phyloP scores from a whole-genome alignment of 148 eudicot species.

The Camellia granthamiana region DNA sequence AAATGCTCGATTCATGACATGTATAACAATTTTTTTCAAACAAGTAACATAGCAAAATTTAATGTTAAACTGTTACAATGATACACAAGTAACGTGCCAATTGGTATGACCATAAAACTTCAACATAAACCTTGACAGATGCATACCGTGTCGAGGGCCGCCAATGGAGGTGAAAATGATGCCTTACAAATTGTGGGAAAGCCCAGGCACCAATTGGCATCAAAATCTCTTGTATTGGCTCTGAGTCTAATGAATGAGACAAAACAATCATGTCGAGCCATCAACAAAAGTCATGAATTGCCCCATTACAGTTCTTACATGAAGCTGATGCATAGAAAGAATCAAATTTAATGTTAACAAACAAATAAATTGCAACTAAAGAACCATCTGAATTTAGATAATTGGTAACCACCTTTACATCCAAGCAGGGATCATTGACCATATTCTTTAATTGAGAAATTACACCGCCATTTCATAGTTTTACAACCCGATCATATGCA shows the following conservation, averaged over 20 bases:
- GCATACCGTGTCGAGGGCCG: constrained; percentile 23
- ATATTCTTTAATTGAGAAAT: constrained; percentile 63
- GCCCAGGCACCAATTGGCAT: constrained; percentile 11
- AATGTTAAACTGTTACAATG: neutral
- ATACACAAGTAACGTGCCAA: constrained; percentile 4
- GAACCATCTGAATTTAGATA: constrained; percentile 1
- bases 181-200: constrained; percentile 9
- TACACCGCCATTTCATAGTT: constrained; percentile 64
- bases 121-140: constrained; percentile 4
- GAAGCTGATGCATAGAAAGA: constrained; percentile 53
- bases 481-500: constrained; percentile 49
- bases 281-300: constrained; percentile 52
- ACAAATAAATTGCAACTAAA: neutral
- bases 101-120: constrained; percentile 6
- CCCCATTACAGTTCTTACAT: constrained; percentile 55
- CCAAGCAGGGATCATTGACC: constrained; percentile 80
- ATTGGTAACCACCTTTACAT: constrained; percentile 63
- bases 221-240: constrained; percentile 12
- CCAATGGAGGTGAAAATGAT: constrained; percentile 8
- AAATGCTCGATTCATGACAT: neutral
- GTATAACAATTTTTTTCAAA: neutral
- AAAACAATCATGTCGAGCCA: constrained; percentile 31
- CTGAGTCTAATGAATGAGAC: neutral
- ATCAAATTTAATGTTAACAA: constrained; percentile 2
- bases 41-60: constrained; percentile 6